Base-by-base conservation (phyloP, 495 filamentous ascomycete genomes). In the Podospora conica region DNA sequence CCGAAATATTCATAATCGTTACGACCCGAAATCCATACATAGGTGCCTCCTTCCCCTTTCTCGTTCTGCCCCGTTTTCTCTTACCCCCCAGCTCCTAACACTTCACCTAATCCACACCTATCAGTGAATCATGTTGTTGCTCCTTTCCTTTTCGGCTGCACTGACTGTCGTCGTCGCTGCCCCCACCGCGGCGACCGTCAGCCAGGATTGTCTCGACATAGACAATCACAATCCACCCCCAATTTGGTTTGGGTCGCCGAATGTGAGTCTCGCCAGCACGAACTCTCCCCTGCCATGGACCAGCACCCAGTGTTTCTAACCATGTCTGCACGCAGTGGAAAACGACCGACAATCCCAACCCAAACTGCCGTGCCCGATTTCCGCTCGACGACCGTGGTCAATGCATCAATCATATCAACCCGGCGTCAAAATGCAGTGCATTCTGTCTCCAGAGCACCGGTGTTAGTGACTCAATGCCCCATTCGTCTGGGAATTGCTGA, bases 371-470 rank as follows among this genome's bases (percentile, higher is more conserved):
- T 27, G 22, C 64, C 12, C 24, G 4, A 3, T 61, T 53, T 23
- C 9, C 18, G 20, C 21, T 64, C 12, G 40, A 55, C 53, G 18
- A 28, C 3, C 24, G 60, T 11, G 64, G 58, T 9, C n/a, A 67
- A 24, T 70, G 68, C 54, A 33, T 61, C 53, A 3, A 33, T 6
- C 27, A 60, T 6, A 12, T 70, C 12, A 58, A 61, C 12, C 28
- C 53, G 1, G 15, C 23, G 12, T 65, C 67, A 15, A n/a, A 62
- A 6, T 70, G 68, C 65, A 65, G 53, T 10, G 28, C 68, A 8
- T 70, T 65, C 24, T 70, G 68, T 55, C 25, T 61, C 20, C 21
- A 24, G 9, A 40, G 27, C 53, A 59, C 56, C 61, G 58, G 57
- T 15, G 66, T 68, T 27, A 25, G 66, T 61, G 28, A 1, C 53